Percentiles rank a stretch among this genome's conserved stretches.
These are phyloP conservation scores for Schwanniomyces occidentalis DNA, from an alignment of 805 yeast genomes.

Conservation along the genomic window DNA sequence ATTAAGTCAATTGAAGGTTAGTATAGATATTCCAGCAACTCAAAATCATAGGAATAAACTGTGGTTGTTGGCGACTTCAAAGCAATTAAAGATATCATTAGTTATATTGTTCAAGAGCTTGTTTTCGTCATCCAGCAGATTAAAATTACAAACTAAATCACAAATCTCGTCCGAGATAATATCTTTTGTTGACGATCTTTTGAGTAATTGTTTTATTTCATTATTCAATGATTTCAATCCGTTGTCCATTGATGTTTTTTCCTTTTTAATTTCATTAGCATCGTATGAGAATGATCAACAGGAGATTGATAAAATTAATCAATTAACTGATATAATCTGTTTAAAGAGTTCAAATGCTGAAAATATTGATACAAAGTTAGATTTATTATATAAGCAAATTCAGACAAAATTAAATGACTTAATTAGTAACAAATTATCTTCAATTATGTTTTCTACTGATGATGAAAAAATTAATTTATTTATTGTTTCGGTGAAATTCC, in stretches of 20 bases:
- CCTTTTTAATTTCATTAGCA: slow-evolving; percentile 19
- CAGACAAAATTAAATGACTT: slow-evolving; percentile 26
- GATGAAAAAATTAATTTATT: slow-evolving; percentile 32
- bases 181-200: slow-evolving; percentile 21
- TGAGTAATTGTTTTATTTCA: slow-evolving; percentile 28
- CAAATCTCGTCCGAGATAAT: slow-evolving; percentile 22
- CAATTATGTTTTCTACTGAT: slow-evolving; percentile 27
- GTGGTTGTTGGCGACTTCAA: slow-evolving; percentile 42
- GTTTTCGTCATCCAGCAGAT: slow-evolving; percentile 13
- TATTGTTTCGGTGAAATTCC: slow-evolving; percentile 30
- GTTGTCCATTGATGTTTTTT: slow-evolving; percentile 28
- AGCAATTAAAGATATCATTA: slow-evolving; percentile 36
- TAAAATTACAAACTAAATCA: slow-evolving; percentile 23
- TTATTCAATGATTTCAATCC: slow-evolving; percentile 32
- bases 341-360: slow-evolving; percentile 4
- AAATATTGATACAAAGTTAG: slow-evolving; percentile 8
- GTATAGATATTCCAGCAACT: slow-evolving; percentile 4
- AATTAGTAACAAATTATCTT: slow-evolving; percentile 23
- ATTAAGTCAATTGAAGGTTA: slow-evolving; percentile 1
- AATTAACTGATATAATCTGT: slow-evolving; percentile 5
- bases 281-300: slow-evolving; percentile 2
- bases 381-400: slow-evolving; percentile 14
- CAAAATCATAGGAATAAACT: slow-evolving; percentile 17
- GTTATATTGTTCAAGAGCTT: slow-evolving; percentile 30
- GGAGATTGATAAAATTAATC: slow-evolving; percentile 9